Percentiles rank a stretch among this genome's conserved stretches.
These are phyloP conservation scores for Leishmania gerbilli DNA, from an alignment of 208 protist genomes.

Conservation along the genomic window DNA sequence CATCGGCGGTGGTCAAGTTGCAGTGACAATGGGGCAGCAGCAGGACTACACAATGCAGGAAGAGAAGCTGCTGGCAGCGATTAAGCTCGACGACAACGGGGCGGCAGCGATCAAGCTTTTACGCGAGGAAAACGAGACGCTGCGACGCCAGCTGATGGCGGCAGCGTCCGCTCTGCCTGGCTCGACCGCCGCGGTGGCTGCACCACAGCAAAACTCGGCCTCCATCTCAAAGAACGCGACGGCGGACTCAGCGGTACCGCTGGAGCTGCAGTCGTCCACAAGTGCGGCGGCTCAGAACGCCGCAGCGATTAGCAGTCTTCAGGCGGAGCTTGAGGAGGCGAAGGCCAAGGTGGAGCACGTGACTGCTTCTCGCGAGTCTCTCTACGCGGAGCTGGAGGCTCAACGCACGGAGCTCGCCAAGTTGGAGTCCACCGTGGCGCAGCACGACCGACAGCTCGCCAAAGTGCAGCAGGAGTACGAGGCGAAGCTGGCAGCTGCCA, in stretches of 20 bases:
- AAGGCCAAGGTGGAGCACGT: slow-evolving; percentile 31
- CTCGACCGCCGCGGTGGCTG: background rate
- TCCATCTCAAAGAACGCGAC: background rate
- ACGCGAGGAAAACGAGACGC: slow-evolving; percentile 46
- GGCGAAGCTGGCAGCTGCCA: slow-evolving; percentile 39
- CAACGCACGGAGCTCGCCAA: slow-evolving; percentile 48
- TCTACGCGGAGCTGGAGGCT: slow-evolving; percentile 63
- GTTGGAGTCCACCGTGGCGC: slow-evolving; percentile 40
- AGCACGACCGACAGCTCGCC: slow-evolving; percentile 48
- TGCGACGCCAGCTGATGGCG: slow-evolving; percentile 30
- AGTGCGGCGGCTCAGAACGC: background rate
- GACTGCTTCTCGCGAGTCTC: slow-evolving; percentile 37
- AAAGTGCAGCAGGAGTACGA: slow-evolving; percentile 64
- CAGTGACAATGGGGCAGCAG: background rate
- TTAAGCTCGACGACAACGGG: slow-evolving; percentile 56
- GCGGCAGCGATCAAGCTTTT: slow-evolving; percentile 42
- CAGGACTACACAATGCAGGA: background rate
- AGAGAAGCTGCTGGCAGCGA: slow-evolving; percentile 48
- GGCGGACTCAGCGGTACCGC: slow-evolving; percentile 9
- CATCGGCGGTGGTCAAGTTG: background rate
- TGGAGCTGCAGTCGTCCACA: slow-evolving; percentile 1
- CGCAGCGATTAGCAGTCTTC: slow-evolving; percentile 9
- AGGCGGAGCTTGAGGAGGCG: slow-evolving; percentile 63
- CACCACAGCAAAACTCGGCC: background rate
- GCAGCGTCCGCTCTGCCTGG: background rate